phyloP scores from a whole-genome alignment of 148 eudicot genomes.

The Chenopodium formosanum region DNA sequence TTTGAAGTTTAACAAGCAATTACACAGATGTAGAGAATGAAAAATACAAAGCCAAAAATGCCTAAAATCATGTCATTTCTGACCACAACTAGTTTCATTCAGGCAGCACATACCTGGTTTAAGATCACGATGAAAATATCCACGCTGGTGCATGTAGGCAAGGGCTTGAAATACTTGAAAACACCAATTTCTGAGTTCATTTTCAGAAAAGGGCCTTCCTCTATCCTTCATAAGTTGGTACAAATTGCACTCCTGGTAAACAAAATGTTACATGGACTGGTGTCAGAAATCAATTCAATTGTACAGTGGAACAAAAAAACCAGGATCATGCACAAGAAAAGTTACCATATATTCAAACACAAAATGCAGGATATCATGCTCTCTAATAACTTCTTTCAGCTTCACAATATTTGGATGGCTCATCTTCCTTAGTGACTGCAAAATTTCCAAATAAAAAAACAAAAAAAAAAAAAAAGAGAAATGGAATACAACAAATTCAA shows the following conservation, averaged over 20 bases:
- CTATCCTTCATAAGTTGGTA: slow-evolving; percentile 85
- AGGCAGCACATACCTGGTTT: slow-evolving; percentile 63
- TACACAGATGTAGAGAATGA: no score
- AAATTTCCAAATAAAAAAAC: not conserved
- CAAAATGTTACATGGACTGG: not conserved
- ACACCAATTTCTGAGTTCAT: slow-evolving; percentile 89
- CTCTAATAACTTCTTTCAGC: slow-evolving; percentile 94
- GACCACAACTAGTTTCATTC: not conserved
- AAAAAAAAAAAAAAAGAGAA: slow-evolving; percentile 2
- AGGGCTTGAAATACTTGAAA: slow-evolving; percentile 98
- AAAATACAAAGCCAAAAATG: not conserved
- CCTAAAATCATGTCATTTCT: not conserved
- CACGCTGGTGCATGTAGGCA: slow-evolving; percentile 92
- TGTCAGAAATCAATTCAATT: not conserved
- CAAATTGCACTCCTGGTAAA: slow-evolving; percentile 65
- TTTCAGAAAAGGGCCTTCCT: slow-evolving; percentile 64
- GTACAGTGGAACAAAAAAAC: not conserved
- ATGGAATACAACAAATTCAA: not conserved
- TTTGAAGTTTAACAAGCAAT: not conserved
- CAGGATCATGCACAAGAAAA: not conserved
- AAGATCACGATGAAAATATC: slow-evolving; percentile 95
- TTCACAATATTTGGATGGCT: slow-evolving; percentile 89
- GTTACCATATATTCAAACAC: slow-evolving; percentile 93
- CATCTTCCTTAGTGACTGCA: slow-evolving; percentile 87
- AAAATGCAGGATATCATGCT: slow-evolving; percentile 71